These are phyloP conservation scores for Calophaca sinica DNA, from an alignment of 306 rosid species.

Conservation along the genomic window DNA sequence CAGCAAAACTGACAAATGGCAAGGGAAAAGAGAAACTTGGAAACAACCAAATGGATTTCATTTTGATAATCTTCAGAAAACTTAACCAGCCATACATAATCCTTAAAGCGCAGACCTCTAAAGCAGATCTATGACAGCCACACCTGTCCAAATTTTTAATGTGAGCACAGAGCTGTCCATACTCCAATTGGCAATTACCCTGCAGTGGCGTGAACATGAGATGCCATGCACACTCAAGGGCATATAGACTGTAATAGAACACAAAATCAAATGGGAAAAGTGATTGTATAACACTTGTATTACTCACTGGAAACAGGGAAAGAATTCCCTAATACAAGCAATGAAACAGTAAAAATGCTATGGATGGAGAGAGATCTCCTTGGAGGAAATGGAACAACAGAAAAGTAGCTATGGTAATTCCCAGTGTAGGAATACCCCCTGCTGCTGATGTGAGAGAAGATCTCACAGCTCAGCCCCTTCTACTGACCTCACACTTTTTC, in stretches of 20 bases:
- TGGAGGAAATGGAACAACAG: too few species aligned
- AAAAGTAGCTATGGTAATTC: too few species aligned
- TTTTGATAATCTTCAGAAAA: conserved; percentile 84
- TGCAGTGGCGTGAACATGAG: conserved; percentile 84
- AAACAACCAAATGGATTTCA: conserved; percentile 86
- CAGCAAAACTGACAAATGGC: conserved; percentile 81
- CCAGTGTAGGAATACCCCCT: too few species aligned
- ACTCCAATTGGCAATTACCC: conserved; percentile 90
- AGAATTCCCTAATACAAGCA: too few species aligned
- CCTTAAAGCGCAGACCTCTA: conserved; percentile 91
- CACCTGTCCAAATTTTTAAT: conserved; percentile 91
- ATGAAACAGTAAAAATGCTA: too few species aligned
- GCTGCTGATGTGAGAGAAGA: too few species aligned
- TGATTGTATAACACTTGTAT: too few species aligned
- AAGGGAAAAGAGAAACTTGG: conserved; percentile 96
- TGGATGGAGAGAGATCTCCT: too few species aligned
- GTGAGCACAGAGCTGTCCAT: conserved; percentile 76
- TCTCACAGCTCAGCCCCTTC: too few species aligned
- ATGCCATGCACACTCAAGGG: conserved; percentile 95
- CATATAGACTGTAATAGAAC: too few species aligned
- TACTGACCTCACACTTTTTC: too few species aligned
- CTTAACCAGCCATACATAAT: conserved; percentile 86
- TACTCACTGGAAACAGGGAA: conserved; percentile 75
- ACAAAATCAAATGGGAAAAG: too few species aligned
- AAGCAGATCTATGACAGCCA: conserved; percentile 97